Base-by-base conservation (phyloP, 805 yeast genomes). In the Naumovozyma dairenensis region DNA sequence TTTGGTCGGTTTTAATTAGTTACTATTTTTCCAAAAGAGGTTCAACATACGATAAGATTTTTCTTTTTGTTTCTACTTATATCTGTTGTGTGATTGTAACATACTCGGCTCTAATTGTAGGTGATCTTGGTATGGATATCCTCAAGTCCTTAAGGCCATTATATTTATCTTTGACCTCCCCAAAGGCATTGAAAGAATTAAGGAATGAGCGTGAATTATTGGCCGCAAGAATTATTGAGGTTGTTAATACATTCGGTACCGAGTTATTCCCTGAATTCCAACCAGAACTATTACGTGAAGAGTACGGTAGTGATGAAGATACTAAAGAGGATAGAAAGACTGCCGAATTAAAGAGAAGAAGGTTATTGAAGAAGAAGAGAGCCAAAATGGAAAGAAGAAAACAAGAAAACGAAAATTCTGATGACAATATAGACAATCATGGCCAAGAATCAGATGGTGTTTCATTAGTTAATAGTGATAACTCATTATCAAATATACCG, bases 91-190 rank as follows among this genome's bases (percentile, higher is more conserved):
- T 72, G 1, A 53, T 69, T 19, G 75, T 89, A 12, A 83, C 96
- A 0, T 89, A 83, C 50, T 77, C 94, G n/a, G 95, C 98, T 0
- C 67, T 92, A 45, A 67, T 84, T 18, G 75, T 85, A 37, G 97
- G 98, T 34, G 98, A 92, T 52, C 80, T 77, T 39, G 98, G 98
- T 22, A 70, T 84, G 76, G 97, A 89, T 53, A 68, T 82, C 31
- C 71, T 80, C 55, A 85, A 85, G 53, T 78, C 93, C 3, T 62
- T 89, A 36, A 71, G 86, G 44, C 96, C 97, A 1, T 61, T 89
- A 28, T 80, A 80, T 59, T 55, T 80, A 18, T 73, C 82, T 3
- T 55, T 81, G 14, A 71, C 70, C 8, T 66, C 74, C 16, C 79
- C 80, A 26, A 60, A 69, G 14, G 71, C 77, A 1, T 62, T 80